These are phyloP conservation scores for Cetraspora pellucida DNA, from an alignment of 192 early-diverging fungal genomes.

Conservation along the genomic window DNA sequence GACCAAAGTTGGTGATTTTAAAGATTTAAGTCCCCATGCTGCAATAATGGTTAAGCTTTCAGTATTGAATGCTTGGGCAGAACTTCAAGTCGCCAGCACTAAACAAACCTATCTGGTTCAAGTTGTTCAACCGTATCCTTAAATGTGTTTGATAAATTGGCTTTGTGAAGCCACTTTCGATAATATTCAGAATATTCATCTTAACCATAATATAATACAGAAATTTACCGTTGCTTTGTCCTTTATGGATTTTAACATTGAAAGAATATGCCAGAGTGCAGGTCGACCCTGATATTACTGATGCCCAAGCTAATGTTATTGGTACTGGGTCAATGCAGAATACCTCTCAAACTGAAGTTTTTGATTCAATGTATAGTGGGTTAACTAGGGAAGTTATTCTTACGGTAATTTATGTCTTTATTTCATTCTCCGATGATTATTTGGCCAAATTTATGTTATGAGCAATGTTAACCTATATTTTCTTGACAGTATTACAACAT, in stretches of 20 bases:
- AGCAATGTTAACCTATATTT: not conserved
- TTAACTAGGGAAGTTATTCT: slow-evolving; percentile 69
- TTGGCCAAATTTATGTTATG: not conserved
- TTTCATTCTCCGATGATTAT: not conserved
- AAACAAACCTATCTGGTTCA: slow-evolving; percentile 61
- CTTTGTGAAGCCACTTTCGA: not conserved
- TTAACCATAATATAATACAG: slow-evolving; percentile 30
- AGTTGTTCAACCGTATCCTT: slow-evolving; percentile 62
- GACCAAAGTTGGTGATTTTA: slow-evolving; percentile 55
- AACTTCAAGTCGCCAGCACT: slow-evolving; percentile 66
- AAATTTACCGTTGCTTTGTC: slow-evolving; percentile 52
- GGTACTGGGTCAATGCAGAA: slow-evolving; percentile 12
- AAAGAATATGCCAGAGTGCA: slow-evolving; percentile 66
- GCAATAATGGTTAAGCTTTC: slow-evolving; percentile 77
- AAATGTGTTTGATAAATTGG: not conserved
- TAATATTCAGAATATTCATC: not conserved
- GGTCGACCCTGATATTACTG: slow-evolving; percentile 61
- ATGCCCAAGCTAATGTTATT: slow-evolving; percentile 19
- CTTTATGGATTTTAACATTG: slow-evolving; percentile 64
- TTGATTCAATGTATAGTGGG: slow-evolving; percentile 64
- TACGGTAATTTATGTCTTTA: slow-evolving; percentile 48
- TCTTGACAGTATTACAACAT: slow-evolving; percentile 53
- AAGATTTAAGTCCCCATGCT: slow-evolving; percentile 71
- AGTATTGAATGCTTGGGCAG: slow-evolving; percentile 80
- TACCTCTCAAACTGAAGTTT: slow-evolving; percentile 38